phyloP scores from a whole-genome alignment of 2,329 filamentous ascomycete species.

The Apiospora rasikravindrae region DNA sequence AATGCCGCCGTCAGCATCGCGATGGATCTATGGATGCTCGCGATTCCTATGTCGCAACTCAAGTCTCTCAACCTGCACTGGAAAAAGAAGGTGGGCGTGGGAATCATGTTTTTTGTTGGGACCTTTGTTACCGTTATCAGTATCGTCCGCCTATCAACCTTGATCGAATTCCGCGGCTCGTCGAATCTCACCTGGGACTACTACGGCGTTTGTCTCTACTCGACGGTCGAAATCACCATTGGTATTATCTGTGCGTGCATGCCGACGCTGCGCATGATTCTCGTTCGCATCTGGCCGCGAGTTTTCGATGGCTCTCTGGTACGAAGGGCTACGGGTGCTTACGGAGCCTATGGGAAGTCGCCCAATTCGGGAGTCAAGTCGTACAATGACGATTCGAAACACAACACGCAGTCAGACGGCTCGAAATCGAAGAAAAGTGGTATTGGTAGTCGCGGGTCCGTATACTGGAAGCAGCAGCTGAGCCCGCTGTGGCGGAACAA shows the following conservation, averaged over 20 bases:
- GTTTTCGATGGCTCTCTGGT: slow-evolving; percentile 19
- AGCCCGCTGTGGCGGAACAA: not conserved
- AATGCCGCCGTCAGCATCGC: slow-evolving; percentile 47
- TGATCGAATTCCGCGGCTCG: slow-evolving; percentile 38
- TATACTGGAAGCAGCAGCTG: not conserved
- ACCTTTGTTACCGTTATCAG: slow-evolving; percentile 44
- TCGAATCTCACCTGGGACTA: slow-evolving; percentile 40
- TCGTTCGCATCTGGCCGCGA: slow-evolving; percentile 22
- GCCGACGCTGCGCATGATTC: slow-evolving; percentile 29
- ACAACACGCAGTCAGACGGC: not conserved
- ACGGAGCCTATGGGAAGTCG: not conserved
- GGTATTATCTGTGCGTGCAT: slow-evolving; percentile 42
- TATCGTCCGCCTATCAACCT: slow-evolving; percentile 37
- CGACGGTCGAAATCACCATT: slow-evolving; percentile 41
- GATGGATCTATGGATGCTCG: slow-evolving; percentile 48
- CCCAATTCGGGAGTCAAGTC: not conserved
- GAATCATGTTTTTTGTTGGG: slow-evolving; percentile 54
- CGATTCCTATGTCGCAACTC: slow-evolving; percentile 50
- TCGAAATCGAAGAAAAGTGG: slow-evolving; percentile 14
- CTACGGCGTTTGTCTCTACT: slow-evolving; percentile 38
- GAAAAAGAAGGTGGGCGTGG: slow-evolving; percentile 54
- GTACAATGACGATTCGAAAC: slow-evolving; percentile 5
- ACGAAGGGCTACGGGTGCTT: slow-evolving; percentile 13
- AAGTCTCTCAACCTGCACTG: slow-evolving; percentile 46
- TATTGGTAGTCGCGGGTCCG: not conserved